These are phyloP conservation scores for Solanum hybrid DNA, from an alignment of 305 asterid genomes.

Conservation along the genomic window DNA sequence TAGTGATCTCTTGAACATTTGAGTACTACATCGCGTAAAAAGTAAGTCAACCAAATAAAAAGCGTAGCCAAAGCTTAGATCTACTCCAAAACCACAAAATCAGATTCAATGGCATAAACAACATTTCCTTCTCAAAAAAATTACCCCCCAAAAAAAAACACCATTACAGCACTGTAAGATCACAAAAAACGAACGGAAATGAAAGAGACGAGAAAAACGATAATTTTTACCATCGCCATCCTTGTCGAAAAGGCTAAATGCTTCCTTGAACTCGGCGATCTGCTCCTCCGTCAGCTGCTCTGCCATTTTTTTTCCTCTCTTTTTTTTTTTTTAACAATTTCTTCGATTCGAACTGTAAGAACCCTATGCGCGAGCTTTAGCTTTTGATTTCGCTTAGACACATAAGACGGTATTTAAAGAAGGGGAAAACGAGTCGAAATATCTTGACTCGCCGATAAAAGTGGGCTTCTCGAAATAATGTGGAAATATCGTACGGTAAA, in stretches of 20 bases:
- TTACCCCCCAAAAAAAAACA: neutral
- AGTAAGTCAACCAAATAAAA: neutral
- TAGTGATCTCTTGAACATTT: neutral
- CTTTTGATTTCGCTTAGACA: neutral
- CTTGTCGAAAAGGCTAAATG: conserved; percentile 58
- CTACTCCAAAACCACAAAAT: neutral
- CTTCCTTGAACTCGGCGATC: conserved; percentile 61
- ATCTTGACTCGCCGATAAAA: neutral
- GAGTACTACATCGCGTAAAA: neutral
- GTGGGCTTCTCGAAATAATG: neutral
- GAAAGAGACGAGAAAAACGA: neutral
- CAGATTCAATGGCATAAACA: neutral
- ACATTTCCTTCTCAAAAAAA: neutral
- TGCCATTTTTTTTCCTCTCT: conserved; percentile 25
- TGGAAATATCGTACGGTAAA: neutral
- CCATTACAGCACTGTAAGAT: neutral
- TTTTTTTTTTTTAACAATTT: neutral
- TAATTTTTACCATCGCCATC: conserved; percentile 42
- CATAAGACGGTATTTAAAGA: neutral
- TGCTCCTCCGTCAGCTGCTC: conserved; percentile 51
- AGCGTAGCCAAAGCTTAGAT: neutral
- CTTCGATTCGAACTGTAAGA: neutral
- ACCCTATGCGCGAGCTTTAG: neutral
- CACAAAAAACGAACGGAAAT: neutral
- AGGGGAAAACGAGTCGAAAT: neutral